Evolutionary conservation across 148 eudicot species (phyloP).

Genomic region (Camellia granthamiana): DNA sequence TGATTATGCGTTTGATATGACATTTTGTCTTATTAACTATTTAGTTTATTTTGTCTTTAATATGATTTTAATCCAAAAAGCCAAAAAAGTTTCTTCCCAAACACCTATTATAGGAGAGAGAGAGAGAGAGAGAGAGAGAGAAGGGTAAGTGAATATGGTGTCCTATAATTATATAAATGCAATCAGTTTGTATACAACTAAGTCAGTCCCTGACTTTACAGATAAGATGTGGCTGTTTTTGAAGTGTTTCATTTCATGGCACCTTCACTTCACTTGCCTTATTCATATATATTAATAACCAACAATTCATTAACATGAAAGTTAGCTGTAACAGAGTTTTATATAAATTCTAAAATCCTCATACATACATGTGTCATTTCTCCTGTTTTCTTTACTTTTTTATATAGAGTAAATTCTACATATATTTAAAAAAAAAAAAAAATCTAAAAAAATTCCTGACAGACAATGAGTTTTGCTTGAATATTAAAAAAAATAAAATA

Average conservation of each 20-base stretch:
- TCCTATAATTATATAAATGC: neutral
- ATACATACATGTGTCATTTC: neutral
- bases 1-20: no score
- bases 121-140: neutral
- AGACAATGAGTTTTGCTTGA: no score
- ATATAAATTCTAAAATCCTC: neutral
- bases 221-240: conserved; percentile 22
- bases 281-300: neutral
- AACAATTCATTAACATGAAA: neutral
- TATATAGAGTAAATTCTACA: neutral
- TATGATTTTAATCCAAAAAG: no score
- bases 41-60: no score
- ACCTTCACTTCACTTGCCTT: conserved; percentile 14
- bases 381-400: neutral
- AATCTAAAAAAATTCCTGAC: no score
- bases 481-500: no score
- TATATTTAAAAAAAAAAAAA: neutral
- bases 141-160: neutral
- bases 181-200: conserved; percentile 14
- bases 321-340: neutral
- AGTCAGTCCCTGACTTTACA: conserved; percentile 28
- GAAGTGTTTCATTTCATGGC: neutral
- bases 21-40: no score
- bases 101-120: neutral
- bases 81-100: no score